Conservation (phyloP, 495 filamentous ascomycete genomes). For the Penicillium tannophilum region DNA sequence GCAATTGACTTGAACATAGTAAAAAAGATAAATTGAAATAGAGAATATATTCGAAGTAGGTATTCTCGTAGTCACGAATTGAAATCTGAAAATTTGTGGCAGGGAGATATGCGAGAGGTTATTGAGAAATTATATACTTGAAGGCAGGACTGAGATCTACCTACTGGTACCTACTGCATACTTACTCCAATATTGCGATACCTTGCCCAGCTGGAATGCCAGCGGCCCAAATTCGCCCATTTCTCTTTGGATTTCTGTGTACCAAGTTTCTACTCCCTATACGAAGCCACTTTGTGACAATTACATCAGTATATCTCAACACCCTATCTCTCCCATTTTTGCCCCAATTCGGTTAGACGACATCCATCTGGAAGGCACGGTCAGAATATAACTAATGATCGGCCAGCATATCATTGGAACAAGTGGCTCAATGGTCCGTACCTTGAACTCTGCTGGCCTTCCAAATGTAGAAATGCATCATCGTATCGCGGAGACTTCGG, state of each 20-base stretch:
- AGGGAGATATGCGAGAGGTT: no score
- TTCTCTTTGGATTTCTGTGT: no score
- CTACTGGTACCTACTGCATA: no score
- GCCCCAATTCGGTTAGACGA: not conserved
- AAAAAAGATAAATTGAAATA: not conserved
- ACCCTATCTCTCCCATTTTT: not conserved
- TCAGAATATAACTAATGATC: no score
- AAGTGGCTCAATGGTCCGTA: not conserved
- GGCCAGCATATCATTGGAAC: not conserved
- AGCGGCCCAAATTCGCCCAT: not conserved
- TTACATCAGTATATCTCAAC: not conserved
- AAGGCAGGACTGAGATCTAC: no score
- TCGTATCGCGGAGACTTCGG: not conserved
- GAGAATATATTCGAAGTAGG: not conserved
- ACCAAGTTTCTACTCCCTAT: not conserved
- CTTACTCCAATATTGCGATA: no score
- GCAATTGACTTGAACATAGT: not conserved
- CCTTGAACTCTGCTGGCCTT: conserved; percentile 14
- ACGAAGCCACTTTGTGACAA: not conserved
- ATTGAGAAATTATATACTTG: no score
- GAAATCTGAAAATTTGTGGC: no score
- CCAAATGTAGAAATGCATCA: conserved; percentile 12
- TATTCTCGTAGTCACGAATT: not conserved
- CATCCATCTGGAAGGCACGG: not conserved
- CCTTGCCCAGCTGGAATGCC: no score